Percentiles rank a stretch among this genome's conserved stretches.
Conservation (phyloP, 805 yeast genomes). For the Dipodascus geniculatus region DNA sequence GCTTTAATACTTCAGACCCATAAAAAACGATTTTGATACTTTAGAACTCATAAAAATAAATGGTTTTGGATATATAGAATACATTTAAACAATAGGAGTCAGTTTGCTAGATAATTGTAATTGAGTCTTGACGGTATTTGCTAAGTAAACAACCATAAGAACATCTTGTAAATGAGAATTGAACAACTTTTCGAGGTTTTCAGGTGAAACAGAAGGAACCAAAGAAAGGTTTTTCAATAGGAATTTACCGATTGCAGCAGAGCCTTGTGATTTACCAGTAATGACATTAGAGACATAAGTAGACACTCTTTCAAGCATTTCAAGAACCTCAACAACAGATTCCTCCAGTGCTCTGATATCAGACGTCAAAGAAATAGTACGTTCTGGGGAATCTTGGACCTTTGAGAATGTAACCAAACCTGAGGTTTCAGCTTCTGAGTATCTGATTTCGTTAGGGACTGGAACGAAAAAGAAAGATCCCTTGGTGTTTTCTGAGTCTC, state of each 20-base stretch:
- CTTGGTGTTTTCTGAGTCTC: constrained; percentile 31
- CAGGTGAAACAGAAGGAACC: constrained; percentile 32
- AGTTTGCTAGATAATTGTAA: constrained; percentile 67
- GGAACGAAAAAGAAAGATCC: constrained; percentile 60
- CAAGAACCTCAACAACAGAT: constrained; percentile 27
- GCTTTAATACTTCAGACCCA: no score
- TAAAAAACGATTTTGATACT: no score
- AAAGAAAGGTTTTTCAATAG: constrained; percentile 37
- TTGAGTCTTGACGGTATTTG: constrained; percentile 77
- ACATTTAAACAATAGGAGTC: constrained; percentile 37
- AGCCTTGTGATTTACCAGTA: constrained; percentile 19
- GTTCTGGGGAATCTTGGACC: constrained; percentile 23
- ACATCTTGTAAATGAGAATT: constrained; percentile 69
- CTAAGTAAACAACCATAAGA: constrained; percentile 67
- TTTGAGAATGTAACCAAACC: constrained; percentile 25
- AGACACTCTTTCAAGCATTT: constrained; percentile 29
- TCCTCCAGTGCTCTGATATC: constrained; percentile 25
- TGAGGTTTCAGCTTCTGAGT: constrained; percentile 40
- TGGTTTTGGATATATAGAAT: no score
- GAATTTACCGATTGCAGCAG: constrained; percentile 46
- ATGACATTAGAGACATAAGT: constrained; percentile 23
- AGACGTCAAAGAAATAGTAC: constrained; percentile 23
- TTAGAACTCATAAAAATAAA: no score
- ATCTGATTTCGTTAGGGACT: constrained; percentile 51
- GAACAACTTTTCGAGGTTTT: constrained; percentile 47